Conservation (phyloP, 108 stramenopile species). For the Poteriospumella lacustris region DNA sequence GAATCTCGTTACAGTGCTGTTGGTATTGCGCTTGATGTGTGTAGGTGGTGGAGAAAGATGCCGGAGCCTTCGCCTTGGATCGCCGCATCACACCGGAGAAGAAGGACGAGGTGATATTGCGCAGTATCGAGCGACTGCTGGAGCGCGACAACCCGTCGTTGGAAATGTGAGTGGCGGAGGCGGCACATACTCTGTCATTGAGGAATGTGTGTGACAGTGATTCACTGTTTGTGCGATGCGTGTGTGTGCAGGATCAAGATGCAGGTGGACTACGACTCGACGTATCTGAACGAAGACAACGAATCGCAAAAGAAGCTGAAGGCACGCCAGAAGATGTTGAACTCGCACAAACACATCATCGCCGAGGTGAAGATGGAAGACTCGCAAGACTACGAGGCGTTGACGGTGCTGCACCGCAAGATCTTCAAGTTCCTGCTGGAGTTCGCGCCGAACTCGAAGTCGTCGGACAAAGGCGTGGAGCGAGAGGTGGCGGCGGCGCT, state of each 20-base stretch:
- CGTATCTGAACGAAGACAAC: conserved; percentile 39
- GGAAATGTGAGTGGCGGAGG: conserved; percentile 41
- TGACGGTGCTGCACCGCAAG: conserved; percentile 54
- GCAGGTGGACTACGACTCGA: conserved; percentile 56
- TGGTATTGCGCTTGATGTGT: conserved; percentile 28
- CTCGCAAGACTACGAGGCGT: conserved; percentile 44
- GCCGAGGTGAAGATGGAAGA: conserved; percentile 23
- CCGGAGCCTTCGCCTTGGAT: conserved; percentile 22
- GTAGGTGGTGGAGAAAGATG: conserved; percentile 41
- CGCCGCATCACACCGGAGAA: background rate
- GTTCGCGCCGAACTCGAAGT: conserved; percentile 12
- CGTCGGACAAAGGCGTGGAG: conserved; percentile 34
- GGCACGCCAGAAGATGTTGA: background rate
- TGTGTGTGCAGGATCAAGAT: conserved; percentile 41
- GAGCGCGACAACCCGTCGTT: conserved; percentile 40
- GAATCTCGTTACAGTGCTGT: conserved; percentile 4
- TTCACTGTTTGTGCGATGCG: too few species aligned
- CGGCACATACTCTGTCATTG: too few species aligned
- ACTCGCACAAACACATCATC: background rate
- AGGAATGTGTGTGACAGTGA: too few species aligned
- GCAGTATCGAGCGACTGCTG: conserved; percentile 27
- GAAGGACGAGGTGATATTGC: conserved; percentile 34
- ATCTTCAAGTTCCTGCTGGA: conserved; percentile 50
- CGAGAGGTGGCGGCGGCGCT: conserved; percentile 59
- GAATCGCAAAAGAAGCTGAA: background rate